A percentile compares a stretch with the other conserved stretches of the same genome.
phyloP scores from a whole-genome alignment of 257 asterid species.

The Cruciata laevipes region DNA sequence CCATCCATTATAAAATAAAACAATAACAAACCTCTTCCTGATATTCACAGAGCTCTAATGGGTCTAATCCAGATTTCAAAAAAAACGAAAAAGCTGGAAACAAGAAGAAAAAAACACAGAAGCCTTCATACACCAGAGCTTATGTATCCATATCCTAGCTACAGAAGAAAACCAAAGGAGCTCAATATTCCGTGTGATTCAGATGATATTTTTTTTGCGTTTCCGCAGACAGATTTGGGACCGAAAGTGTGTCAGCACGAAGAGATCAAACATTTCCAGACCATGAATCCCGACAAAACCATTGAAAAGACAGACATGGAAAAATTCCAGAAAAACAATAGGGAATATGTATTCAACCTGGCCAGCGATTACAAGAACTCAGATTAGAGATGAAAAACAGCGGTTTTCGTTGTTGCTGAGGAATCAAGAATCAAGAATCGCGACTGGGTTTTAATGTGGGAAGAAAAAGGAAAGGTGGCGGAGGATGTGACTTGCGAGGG shows the following conservation, averaged over 20 bases:
- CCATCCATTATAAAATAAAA: conserved; percentile 10
- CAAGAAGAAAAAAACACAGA: not conserved
- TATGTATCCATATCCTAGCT: not conserved
- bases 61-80: conserved; percentile 23
- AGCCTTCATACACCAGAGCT: not conserved
- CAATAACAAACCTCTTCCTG: conserved; percentile 20
- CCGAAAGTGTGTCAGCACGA: conserved; percentile 49
- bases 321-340: not conserved
- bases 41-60: conserved; percentile 17
- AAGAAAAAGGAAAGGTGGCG: conserved; percentile 28
- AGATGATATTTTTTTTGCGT: conserved; percentile 34
- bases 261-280: conserved; percentile 63
- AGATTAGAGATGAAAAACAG: not conserved
- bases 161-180: not conserved
- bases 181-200: not conserved
- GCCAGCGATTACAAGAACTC: not conserved
- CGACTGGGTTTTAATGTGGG: conserved; percentile 7
- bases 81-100: not conserved
- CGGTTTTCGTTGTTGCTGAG: not conserved
- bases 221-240: conserved; percentile 57
- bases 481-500: conserved; percentile 34
- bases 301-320: conserved; percentile 17
- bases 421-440: not conserved
- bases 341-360: not conserved
- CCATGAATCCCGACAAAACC: conserved; percentile 33